Base-by-base conservation (phyloP, 2,329 filamentous ascomycete species). In the Botrytis medusae region DNA sequence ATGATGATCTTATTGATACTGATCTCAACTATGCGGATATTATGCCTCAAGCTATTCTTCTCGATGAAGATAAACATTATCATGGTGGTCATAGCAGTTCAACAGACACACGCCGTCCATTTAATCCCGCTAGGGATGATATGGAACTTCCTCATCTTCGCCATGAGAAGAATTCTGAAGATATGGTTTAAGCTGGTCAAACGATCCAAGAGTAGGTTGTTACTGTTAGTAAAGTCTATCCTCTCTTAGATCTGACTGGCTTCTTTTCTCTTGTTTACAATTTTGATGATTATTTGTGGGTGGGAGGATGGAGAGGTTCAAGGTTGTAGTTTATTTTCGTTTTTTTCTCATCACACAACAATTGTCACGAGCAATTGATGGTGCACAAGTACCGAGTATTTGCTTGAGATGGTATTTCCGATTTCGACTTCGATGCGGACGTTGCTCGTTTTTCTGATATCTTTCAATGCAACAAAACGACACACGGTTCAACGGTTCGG, bases 11-110 rank as follows among this genome's bases (percentile, higher is more conserved):
- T 70, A 90, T 91, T 81, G 95, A 94, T 82, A 93, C 91, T 42
- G 93, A 97, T 79, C 93, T 95, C 86, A 95, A 91, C 0, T 80
- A 90, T n/a, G 88, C 87, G 46, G 93, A 97, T 75, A 90, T 96
- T 22, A 57, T 73, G 9, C 72, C 72, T 48, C 54, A 72, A 44
- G 54, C 37, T n/a, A 32, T 67, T 29, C 51, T 54, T 65, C 8
- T 72, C 8, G 70, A 57, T 25, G 32, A 72, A 37, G 46, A 67
- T 60, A 62, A 57, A 1, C 16, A 72, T 12, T 71, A 34, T 34
- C 44, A 42, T 22, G 25, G 34, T 18, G 32, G n/a, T 7, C 25
- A 37, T 25, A 29, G 18, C 5, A 46, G 12, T 32, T 51, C 42
- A 64, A 32, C 60, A 44, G 32, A 54, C n/a, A 46, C 64, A 22